A percentile compares a stretch with the other conserved stretches of the same genome.
Conservation (phyloP, 495 filamentous ascomycete species). For the Lentithecium fluviatile region DNA sequence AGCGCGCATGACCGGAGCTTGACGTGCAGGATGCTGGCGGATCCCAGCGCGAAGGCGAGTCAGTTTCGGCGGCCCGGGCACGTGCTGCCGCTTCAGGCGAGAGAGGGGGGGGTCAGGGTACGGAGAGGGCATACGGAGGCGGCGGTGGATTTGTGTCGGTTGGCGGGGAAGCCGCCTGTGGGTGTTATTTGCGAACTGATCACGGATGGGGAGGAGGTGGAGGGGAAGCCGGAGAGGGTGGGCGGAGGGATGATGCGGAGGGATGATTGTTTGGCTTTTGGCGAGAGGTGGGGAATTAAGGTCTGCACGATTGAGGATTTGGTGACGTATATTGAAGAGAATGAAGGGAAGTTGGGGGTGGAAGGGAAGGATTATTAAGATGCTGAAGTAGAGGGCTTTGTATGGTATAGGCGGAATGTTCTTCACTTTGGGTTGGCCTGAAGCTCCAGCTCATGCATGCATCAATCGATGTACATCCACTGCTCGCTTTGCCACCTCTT, state of each 20-base stretch:
- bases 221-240: conserved; percentile 55
- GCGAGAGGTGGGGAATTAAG: conserved; percentile 80
- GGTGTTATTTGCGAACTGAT: conserved; percentile 67
- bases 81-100: conserved; percentile 80
- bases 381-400: too few species aligned
- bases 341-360: conserved; percentile 41
- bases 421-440: too few species aligned
- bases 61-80: conserved; percentile 85
- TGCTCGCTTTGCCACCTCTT: too few species aligned
- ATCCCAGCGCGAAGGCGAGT: conserved; percentile 54
- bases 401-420: too few species aligned
- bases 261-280: conserved; percentile 87
- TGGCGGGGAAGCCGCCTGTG: conserved; percentile 52
- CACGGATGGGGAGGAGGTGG: conserved; percentile 51
- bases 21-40: conserved; percentile 76
- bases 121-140: conserved; percentile 90
- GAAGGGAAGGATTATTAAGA: conserved; percentile 33
- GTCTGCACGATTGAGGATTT: conserved; percentile 95
- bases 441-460: too few species aligned
- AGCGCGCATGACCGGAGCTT: conserved; percentile 82
- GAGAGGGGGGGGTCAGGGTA: conserved; percentile 74
- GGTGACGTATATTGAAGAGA: conserved; percentile 72
- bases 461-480: too few species aligned
- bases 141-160: conserved; percentile 50
- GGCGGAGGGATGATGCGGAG: conserved; percentile 85